Evolutionary conservation across 1,139 yeast genomes (phyloP).

Genomic region (Ogataea hybrid): DNA sequence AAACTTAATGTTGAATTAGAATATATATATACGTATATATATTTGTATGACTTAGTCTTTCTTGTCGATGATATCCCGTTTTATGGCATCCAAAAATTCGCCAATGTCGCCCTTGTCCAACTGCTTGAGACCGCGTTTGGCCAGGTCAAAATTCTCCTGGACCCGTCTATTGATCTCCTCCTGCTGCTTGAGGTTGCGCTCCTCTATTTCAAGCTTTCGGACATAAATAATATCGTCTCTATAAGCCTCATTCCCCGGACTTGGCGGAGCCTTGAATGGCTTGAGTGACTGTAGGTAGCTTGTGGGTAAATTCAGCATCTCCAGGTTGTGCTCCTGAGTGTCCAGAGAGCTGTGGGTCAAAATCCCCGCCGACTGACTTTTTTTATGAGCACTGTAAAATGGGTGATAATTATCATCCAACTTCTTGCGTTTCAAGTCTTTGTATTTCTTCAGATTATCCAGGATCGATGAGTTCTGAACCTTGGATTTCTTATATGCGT

Average conservation of each 20-base stretch:
- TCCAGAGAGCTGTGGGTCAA: conserved; percentile 30
- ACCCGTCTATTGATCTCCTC: conserved; percentile 14
- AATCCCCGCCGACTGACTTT: conserved; percentile 28
- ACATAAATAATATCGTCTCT: conserved; percentile 31
- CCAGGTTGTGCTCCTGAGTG: conserved; percentile 32
- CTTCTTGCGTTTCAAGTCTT: conserved; percentile 20
- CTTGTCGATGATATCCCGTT: conserved; percentile 3
- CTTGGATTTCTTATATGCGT: conserved; percentile 20
- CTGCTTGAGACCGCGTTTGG: conserved; percentile 22
- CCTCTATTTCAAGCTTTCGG: conserved; percentile 29
- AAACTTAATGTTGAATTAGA: background rate
- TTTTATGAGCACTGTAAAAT: conserved; percentile 25
- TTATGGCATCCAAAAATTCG: conserved; percentile 25
- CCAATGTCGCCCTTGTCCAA: conserved; percentile 25
- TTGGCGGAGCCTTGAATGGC: conserved; percentile 27
- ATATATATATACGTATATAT: background rate
- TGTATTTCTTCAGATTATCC: conserved; percentile 26
- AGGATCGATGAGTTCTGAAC: conserved; percentile 22
- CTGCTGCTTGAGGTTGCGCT: conserved; percentile 17
- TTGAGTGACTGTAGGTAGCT: conserved; percentile 28
- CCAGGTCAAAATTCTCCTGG: conserved; percentile 19
- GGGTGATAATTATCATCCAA: conserved; percentile 26
- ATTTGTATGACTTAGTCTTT: background rate
- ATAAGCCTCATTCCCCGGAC: conserved; percentile 30
- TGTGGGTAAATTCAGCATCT: conserved; percentile 31